Percentiles rank a stretch among this genome's conserved stretches.
These are phyloP conservation scores for Lactarius sanguifluus DNA, from an alignment of 768 basidiomycete species.

Conservation along the genomic window DNA sequence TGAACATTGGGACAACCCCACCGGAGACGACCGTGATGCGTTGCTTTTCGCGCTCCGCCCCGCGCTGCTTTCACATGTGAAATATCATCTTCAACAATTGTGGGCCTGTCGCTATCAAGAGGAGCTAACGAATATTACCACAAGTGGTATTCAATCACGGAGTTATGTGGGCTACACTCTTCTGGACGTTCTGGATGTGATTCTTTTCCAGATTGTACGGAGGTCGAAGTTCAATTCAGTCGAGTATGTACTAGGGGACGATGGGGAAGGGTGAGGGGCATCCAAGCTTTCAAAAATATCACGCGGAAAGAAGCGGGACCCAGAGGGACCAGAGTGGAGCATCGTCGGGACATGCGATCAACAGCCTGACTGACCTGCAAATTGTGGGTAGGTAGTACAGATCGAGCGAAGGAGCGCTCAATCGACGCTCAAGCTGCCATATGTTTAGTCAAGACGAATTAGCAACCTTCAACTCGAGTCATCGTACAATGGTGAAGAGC, in stretches of 20 bases:
- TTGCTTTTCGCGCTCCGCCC: background rate
- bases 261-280: constrained; percentile 3
- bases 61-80: constrained; percentile 7
- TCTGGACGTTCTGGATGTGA: background rate
- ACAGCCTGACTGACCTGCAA: background rate
- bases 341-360: constrained; percentile 5
- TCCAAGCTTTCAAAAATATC: background rate
- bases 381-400: background rate
- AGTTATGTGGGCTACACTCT: constrained; percentile 3
- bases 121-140: background rate
- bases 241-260: background rate
- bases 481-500: background rate
- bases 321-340: constrained; percentile 4
- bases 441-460: background rate
- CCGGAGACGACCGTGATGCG: background rate
- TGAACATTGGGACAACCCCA: constrained; percentile 15
- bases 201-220: constrained; percentile 1
- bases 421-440: background rate
- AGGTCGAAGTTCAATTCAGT: background rate
- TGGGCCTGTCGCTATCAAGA: background rate
- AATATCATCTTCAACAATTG: background rate
- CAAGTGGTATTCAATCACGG: constrained; percentile 13
- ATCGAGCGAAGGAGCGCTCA: background rate
- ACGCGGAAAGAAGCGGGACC: constrained; percentile 12
- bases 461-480: background rate